Evolutionary conservation across 2,329 filamentous ascomycete genomes (phyloP), one percentile per base, ranked within the genome.

Genomic region (Coniella lustricola): DNA sequence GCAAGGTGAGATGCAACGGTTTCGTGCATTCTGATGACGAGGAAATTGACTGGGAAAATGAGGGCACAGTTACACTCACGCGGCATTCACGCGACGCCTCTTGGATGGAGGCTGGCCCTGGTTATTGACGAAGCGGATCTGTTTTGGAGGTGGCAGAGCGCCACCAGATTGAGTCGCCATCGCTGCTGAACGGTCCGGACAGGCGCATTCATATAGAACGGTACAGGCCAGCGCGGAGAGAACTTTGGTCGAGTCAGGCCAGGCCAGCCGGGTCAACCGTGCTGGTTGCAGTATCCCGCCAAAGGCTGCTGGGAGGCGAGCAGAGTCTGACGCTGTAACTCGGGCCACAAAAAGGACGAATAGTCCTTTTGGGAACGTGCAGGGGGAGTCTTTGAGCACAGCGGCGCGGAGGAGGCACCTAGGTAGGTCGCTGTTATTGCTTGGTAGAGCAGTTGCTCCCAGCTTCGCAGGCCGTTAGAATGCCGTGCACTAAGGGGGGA

Each of bases 71-170:
- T 16, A 32, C 38, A 76, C 82, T 66, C 74, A 87, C 80, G 87
- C 87, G 60, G 86, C 84, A 67, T 84, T 88, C 60, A 91, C 87
- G 59, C 87, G 76, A 62, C 87, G 77, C 58, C 86, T 75, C 67
- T 90, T 91, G 21, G 84, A 84, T 53, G 87, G 85, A 42, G 87
- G 87, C 56, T 87, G 84, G 54, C 87, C 86, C 67, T 90, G 85
- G 60, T 84, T 89, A 55, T 88, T 86, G 58, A 91, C 86, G 64
- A 90, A 91, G 58, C 86, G 84, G 57, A 88, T 87, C 63, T 77
- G 75, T 64, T 77, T 81, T 49, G 69, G 74, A 39, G 70, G 64
- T 50, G 72, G 68, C 53, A 68, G 60, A 57, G 62, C 57, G 56
- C 60, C 60, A 57, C 71, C 72, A 57, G 68, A 64, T 58, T 70